Evolutionary conservation across 1,284 basidiomycete genomes (phyloP).

Genomic region (Coniferiporia weirii): DNA sequence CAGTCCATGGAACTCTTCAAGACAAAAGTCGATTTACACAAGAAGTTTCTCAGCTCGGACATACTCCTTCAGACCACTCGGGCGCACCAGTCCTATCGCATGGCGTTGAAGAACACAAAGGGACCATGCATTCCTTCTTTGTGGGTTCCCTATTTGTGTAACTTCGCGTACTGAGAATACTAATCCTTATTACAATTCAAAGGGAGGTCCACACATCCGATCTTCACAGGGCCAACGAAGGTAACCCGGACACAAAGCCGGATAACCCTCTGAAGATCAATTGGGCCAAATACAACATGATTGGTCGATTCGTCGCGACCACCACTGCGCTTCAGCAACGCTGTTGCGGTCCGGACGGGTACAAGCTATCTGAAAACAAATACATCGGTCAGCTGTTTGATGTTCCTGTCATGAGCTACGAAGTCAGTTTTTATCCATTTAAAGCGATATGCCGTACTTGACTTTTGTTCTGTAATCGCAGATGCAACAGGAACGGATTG

Average conservation of each 20-base stretch:
- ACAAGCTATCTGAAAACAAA: conserved; percentile 48
- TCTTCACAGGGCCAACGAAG: conserved; percentile 71
- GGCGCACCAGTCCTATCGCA: conserved; percentile 72
- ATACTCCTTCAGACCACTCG: conserved; percentile 66
- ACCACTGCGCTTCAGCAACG: conserved; percentile 69
- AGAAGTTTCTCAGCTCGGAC: conserved; percentile 72
- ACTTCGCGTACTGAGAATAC: conserved; percentile 8
- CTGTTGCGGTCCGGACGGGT: conserved; percentile 54
- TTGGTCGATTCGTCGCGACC: conserved; percentile 68
- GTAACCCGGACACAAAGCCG: conserved; percentile 60
- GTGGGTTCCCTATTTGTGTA: conserved; percentile 38
- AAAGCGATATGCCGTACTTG: neutral
- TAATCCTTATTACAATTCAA: conserved; percentile 10
- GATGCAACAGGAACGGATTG: conserved; percentile 14
- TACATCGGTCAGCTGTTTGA: conserved; percentile 48
- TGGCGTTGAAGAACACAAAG: conserved; percentile 73
- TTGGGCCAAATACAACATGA: conserved; percentile 84
- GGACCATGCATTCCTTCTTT: conserved; percentile 78
- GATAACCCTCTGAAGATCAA: conserved; percentile 64
- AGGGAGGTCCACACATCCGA: conserved; percentile 84
- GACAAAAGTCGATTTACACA: conserved; percentile 56
- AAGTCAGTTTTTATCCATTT: conserved; percentile 34
- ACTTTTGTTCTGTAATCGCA: neutral
- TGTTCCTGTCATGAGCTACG: conserved; percentile 52
- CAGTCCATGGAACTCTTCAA: conserved; percentile 66